Evolutionary conservation across 2,329 filamentous ascomycete species (phyloP).

Genomic region (Pseudopyricularia cyperi): DNA sequence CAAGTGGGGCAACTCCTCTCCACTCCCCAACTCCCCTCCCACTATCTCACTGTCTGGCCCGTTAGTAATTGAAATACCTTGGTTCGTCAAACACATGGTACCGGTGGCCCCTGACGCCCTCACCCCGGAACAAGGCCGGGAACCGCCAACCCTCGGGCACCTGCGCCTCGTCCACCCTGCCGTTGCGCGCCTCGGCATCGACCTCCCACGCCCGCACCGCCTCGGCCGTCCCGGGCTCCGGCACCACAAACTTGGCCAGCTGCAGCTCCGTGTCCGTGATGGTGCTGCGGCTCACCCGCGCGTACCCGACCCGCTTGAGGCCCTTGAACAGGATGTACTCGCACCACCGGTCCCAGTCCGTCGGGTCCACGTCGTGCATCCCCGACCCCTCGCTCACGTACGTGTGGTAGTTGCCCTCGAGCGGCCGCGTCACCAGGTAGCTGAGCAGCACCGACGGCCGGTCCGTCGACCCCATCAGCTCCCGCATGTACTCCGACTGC

Average conservation of each 20-base stretch:
- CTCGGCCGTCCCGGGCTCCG: conserved; percentile 48
- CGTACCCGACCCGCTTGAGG: conserved; percentile 75
- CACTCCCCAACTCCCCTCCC: not conserved
- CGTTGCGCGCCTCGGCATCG: conserved; percentile 40
- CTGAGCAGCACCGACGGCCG: conserved; percentile 76
- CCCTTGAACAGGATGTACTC: conserved; percentile 97
- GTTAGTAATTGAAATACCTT: conserved; percentile 46
- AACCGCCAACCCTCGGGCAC: conserved; percentile 71
- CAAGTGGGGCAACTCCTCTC: not conserved
- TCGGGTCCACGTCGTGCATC: conserved; percentile 89
- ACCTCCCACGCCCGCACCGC: conserved; percentile 19
- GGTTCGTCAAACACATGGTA: conserved; percentile 97
- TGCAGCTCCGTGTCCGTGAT: conserved; percentile 98
- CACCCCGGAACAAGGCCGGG: conserved; percentile 68
- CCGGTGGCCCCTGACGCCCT: conserved; percentile 75
- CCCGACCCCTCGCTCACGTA: conserved; percentile 78
- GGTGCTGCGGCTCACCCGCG: conserved; percentile 72
- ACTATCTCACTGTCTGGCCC: not conserved
- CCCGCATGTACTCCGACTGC: conserved; percentile 73
- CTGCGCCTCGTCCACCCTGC: conserved; percentile 52
- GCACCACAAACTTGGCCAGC: conserved; percentile 88
- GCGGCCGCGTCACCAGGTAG: conserved; percentile 84
- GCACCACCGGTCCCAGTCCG: conserved; percentile 96
- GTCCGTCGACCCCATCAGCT: conserved; percentile 72
- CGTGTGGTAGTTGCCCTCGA: conserved; percentile 90